phyloP scores from a whole-genome alignment of 2,329 filamentous ascomycete genomes.

The Sporothrix phasma region DNA sequence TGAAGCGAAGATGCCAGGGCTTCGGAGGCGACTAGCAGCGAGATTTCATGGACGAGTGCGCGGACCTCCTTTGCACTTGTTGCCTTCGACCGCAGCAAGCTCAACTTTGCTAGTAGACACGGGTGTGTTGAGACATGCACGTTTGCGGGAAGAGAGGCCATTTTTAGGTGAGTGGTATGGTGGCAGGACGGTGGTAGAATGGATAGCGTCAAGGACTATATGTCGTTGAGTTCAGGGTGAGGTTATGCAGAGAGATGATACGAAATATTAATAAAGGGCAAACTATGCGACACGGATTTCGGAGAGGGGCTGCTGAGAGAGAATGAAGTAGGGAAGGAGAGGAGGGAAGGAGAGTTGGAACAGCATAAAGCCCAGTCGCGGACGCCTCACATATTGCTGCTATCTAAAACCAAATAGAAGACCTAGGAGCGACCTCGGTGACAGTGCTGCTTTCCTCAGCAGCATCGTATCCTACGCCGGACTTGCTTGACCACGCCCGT shows the following conservation, averaged over 20 bases:
- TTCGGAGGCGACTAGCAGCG: constrained; percentile 72
- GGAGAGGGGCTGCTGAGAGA: neutral
- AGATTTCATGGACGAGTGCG: constrained; percentile 73
- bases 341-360: too few species aligned
- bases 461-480: neutral
- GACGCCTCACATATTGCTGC: too few species aligned
- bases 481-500: neutral
- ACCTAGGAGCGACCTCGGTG: neutral
- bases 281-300: too few species aligned
- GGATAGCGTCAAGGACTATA: neutral
- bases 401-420: too few species aligned
- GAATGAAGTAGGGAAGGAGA: neutral
- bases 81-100: constrained; percentile 67
- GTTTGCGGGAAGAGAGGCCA: constrained; percentile 40
- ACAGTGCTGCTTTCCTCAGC: neutral
- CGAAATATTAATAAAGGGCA: neutral
- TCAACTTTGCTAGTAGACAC: constrained; percentile 79
- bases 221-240: neutral
- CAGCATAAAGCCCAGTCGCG: too few species aligned
- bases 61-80: constrained; percentile 69
- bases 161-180: neutral
- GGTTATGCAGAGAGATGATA: neutral
- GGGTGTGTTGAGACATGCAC: constrained; percentile 78
- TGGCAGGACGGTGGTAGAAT: neutral
- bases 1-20: constrained; percentile 59